A percentile compares a stretch with the other conserved stretches of the same genome.
Evolutionary conservation across 2,329 filamentous ascomycete genomes (phyloP).

Genomic region (Berkeleyomyces rouxiae): DNA sequence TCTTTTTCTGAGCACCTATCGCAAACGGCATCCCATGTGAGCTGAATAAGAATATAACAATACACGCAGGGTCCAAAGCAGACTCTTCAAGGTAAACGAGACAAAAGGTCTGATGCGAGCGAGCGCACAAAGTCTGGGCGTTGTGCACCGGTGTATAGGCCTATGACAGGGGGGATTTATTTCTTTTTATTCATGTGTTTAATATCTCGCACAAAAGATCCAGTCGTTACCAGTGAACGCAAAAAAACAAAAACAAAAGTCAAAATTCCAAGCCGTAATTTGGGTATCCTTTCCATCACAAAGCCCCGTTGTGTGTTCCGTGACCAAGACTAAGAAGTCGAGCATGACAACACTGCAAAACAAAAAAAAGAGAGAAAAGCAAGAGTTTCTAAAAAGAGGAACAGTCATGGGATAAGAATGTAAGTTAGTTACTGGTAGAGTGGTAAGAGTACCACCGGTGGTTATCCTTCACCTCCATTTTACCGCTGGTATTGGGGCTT

Average conservation of each 20-base stretch:
- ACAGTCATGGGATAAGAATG: no score
- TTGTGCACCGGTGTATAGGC: not conserved
- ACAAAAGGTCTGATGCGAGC: not conserved
- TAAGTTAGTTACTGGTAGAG: no score
- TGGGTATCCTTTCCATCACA: not conserved
- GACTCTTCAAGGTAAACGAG: not conserved
- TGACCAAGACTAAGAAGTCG: not conserved
- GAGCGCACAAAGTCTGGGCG: not conserved
- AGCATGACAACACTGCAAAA: not conserved
- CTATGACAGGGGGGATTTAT: not conserved
- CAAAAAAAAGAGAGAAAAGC: not conserved
- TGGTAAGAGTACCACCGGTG: not conserved
- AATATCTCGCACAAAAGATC: not conserved
- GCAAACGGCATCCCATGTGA: no score
- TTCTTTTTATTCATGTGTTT: not conserved
- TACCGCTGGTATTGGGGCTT: constrained; percentile 53
- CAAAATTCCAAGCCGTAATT: not conserved
- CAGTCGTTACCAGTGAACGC: not conserved
- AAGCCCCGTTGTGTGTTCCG: not conserved
- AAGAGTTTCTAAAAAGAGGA: not conserved
- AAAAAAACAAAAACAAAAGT: not conserved
- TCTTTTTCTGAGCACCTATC: no score
- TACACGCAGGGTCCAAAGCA: not conserved
- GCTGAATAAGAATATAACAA: not conserved
- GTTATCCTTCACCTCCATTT: constrained; percentile 22